Evolutionary conservation across 1,139 yeast genomes (phyloP).

Genomic region (Hemisphaericaspora subhashii): DNA sequence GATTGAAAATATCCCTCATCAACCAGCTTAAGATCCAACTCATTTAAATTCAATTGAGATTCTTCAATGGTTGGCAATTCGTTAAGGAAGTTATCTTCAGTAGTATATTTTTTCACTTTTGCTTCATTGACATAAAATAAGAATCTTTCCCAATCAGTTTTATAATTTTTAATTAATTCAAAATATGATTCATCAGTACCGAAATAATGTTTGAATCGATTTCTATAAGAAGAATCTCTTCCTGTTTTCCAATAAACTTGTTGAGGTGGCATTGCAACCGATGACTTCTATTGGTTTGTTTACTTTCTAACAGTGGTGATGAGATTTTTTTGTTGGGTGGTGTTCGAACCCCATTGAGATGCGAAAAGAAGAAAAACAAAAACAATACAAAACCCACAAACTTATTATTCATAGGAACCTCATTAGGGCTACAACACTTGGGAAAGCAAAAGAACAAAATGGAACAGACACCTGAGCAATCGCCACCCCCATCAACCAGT

Average conservation of each 20-base stretch:
- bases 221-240: constrained; percentile 5
- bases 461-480: constrained; percentile 2
- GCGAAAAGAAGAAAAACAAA: background rate
- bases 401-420: background rate
- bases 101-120: constrained; percentile 3
- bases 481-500: background rate
- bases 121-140: constrained; percentile 34
- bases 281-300: background rate
- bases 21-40: constrained; percentile 5
- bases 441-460: background rate
- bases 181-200: constrained; percentile 36
- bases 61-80: constrained; percentile 3
- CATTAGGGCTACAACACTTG: background rate
- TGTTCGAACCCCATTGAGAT: too few species aligned
- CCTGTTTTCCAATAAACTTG: background rate
- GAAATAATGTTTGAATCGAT: constrained; percentile 21
- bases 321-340: too few species aligned
- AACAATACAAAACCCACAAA: background rate
- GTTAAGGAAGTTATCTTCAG: constrained; percentile 1
- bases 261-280: too few species aligned
- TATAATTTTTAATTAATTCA: constrained; percentile 27
- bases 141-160: constrained; percentile 35
- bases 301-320: too few species aligned
- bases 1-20: constrained; percentile 7
- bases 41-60: constrained; percentile 9